phyloP scores from a whole-genome alignment of 345 rosid species.

The Fremontodendron californicum region DNA sequence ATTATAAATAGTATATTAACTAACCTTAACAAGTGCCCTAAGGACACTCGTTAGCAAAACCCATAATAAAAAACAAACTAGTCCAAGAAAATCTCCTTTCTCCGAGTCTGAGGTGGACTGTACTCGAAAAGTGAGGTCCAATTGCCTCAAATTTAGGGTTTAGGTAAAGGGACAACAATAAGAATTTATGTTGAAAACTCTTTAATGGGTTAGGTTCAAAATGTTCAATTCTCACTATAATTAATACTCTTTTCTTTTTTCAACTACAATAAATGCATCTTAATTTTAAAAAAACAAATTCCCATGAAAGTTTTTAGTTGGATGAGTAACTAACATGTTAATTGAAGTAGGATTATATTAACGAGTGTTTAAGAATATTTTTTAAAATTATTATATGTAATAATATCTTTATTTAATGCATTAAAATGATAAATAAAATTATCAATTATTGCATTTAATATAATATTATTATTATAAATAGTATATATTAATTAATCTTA shows the following conservation, averaged over 20 bases:
- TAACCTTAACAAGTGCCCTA: too few relatives aligned
- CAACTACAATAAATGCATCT: not conserved
- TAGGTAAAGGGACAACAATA: slow-evolving; percentile 7
- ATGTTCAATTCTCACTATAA: not conserved
- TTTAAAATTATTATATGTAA: too few relatives aligned
- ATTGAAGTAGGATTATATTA: too few relatives aligned
- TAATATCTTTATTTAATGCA: too few relatives aligned
- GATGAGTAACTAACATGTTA: not conserved
- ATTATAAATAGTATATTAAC: too few relatives aligned
- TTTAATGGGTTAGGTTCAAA: slow-evolving; percentile 23
- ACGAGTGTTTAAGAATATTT: too few relatives aligned
- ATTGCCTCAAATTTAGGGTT: slow-evolving; percentile 22
- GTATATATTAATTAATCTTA: too few relatives aligned
- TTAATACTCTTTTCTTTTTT: not conserved
- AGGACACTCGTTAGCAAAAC: too few relatives aligned
- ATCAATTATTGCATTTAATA: too few relatives aligned
- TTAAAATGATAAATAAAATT: too few relatives aligned
- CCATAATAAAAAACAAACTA: too few relatives aligned
- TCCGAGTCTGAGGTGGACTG: slow-evolving; percentile 1
- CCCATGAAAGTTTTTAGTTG: not conserved
- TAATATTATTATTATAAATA: too few relatives aligned
- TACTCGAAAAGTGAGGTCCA: slow-evolving; percentile 22
- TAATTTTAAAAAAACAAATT: not conserved
- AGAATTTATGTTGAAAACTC: slow-evolving; percentile 9
- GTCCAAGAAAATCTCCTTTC: not conserved